A percentile compares a stretch with the other conserved stretches of the same genome.
phyloP scores from a whole-genome alignment of 371 early-diverging fungal species.

The Rhizopus microsporus region DNA sequence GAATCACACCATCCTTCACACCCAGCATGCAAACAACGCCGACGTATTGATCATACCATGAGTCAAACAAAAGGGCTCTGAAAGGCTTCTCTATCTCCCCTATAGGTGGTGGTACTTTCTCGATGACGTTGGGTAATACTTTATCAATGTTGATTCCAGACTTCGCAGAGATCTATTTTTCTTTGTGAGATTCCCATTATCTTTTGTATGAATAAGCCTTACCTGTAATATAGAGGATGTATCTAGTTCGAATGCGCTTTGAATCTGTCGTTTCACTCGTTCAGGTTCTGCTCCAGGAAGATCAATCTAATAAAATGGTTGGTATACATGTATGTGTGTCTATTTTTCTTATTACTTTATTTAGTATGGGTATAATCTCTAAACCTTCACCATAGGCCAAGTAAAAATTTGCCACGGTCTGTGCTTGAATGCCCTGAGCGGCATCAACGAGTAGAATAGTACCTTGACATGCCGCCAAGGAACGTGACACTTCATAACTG shows the following conservation, averaged over 20 bases:
- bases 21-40: slow-evolving; percentile 95
- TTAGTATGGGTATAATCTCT: slow-evolving; percentile 88
- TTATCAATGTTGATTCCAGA: slow-evolving; percentile 79
- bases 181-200: neutral
- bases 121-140: slow-evolving; percentile 79
- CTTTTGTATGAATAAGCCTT: neutral
- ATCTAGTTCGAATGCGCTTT: slow-evolving; percentile 85
- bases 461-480: slow-evolving; percentile 90
- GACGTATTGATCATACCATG: slow-evolving; percentile 95
- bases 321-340: neutral
- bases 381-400: slow-evolving; percentile 90
- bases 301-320: slow-evolving; percentile 63
- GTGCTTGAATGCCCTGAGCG: slow-evolving; percentile 90
- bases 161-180: slow-evolving; percentile 83
- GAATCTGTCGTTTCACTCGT: slow-evolving; percentile 75
- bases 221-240: slow-evolving; percentile 51
- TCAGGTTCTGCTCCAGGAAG: slow-evolving; percentile 89
- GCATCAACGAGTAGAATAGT: slow-evolving; percentile 89
- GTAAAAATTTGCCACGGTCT: slow-evolving; percentile 96
- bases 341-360: slow-evolving; percentile 64
- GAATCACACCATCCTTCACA: slow-evolving; percentile 81
- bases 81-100: slow-evolving; percentile 70
- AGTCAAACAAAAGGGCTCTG: slow-evolving; percentile 89
- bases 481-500: slow-evolving; percentile 91
- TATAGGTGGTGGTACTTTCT: slow-evolving; percentile 73